Evolutionary conservation across 2,329 filamentous ascomycete genomes (phyloP).

Genomic region (Plenodomus lindquistii): DNA sequence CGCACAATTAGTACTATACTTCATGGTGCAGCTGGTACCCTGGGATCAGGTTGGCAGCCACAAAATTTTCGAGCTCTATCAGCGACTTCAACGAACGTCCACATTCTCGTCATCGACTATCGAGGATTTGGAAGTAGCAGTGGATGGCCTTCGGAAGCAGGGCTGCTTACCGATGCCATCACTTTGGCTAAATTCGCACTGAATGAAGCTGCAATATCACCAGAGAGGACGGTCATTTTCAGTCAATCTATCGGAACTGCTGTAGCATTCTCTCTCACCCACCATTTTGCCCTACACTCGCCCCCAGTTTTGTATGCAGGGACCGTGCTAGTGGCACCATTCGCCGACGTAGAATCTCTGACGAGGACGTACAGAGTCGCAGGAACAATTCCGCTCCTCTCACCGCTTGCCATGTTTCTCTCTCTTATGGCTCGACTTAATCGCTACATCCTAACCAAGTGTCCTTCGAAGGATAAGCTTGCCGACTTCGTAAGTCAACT

Average conservation of each 20-base stretch:
- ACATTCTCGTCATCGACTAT: conserved; percentile 65
- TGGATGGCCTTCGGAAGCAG: conserved; percentile 59
- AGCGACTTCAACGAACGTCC: conserved; percentile 55
- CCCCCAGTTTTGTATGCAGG: conserved; percentile 57
- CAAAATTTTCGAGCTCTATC: conserved; percentile 61
- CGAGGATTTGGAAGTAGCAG: conserved; percentile 62
- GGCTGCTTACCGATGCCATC: conserved; percentile 59
- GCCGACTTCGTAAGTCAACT: conserved; percentile 48
- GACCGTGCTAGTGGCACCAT: conserved; percentile 60
- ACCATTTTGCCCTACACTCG: conserved; percentile 49
- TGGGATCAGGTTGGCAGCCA: conserved; percentile 60
- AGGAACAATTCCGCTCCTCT: conserved; percentile 59
- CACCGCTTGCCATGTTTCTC: conserved; percentile 56
- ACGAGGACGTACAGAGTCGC: conserved; percentile 62
- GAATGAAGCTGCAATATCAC: conserved; percentile 55
- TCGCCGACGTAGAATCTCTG: conserved; percentile 58
- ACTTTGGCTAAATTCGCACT: conserved; percentile 60
- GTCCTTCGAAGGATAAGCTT: conserved; percentile 56
- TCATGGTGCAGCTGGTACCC: conserved; percentile 63
- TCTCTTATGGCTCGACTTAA: conserved; percentile 48
- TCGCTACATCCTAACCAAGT: conserved; percentile 55
- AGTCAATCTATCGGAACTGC: conserved; percentile 64
- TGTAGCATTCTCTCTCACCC: conserved; percentile 51
- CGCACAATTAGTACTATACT: conserved; percentile 65
- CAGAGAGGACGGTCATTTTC: conserved; percentile 61